Evolutionary conservation across 2,329 filamentous ascomycete genomes (phyloP), one percentile per base, ranked within the genome.

Genomic region (Fusarium abutilonis): DNA sequence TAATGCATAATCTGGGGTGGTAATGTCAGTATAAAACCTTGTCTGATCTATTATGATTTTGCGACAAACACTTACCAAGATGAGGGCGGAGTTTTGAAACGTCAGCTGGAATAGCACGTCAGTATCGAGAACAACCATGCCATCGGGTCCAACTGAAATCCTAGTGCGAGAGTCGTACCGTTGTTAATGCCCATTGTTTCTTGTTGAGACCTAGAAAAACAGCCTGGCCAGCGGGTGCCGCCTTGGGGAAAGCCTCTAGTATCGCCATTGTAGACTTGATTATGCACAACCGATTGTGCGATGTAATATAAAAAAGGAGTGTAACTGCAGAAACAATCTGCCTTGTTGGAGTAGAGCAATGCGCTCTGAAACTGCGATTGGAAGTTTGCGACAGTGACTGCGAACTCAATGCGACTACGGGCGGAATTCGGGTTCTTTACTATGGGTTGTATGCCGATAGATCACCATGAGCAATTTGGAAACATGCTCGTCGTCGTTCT

Each of bases 1-100:
- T 98, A 97, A 79, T 97, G 94, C 83, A 97, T 90, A 52, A 97
- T 84, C 91, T 94, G 72, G 15, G 26, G 26, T 36, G 46, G 51
- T 10, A 44, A 38, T 26, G 57, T 68, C 55, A 72, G 52, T 46
- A 79, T 92, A 89, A 63, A 91, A 84, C 19, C 86, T 90, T 69
- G 92, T 81, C 89, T 92, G 71, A 38, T 15, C 45, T 19, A 6
- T 15, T 13, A 46, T 53, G 54, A 38, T 34, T 19, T 42, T 48
- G 40, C 35, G 34, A 53, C 43, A 48, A 50, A 31, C 29, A 74
- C 77, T 66, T 79, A 89, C 87, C 66, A 94, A 79, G 59, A 92
- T 92, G 59, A 93, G 81, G 23, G 87, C 89, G 8, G 90, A 92
- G 74, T 93, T 93, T 79, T 93, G 75, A 49, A 77, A 86, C 26